Percentiles rank a stretch among this genome's conserved stretches.
Evolutionary conservation across 495 filamentous ascomycete species (phyloP).

Genomic region (Penicillium malachiteum): DNA sequence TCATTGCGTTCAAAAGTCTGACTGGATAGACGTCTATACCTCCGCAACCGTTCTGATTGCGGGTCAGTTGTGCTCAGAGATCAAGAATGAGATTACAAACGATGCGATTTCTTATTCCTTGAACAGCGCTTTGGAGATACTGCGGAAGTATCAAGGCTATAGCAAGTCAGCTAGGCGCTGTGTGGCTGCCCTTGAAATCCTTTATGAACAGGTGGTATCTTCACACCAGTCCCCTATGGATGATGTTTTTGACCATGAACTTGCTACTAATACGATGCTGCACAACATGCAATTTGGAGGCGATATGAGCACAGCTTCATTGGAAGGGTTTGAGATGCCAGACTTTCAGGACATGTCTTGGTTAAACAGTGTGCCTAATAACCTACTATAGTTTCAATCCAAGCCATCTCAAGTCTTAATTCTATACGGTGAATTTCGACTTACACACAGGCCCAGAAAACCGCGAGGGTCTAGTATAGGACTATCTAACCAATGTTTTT

Average conservation of each 20-base stretch:
- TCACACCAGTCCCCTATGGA: conserved; percentile 10
- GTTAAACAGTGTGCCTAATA: conserved; percentile 40
- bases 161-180: conserved; percentile 37
- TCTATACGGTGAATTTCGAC: too few species aligned
- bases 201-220: conserved; percentile 35
- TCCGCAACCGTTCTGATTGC: background rate
- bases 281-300: conserved; percentile 5
- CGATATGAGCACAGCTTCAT: conserved; percentile 26
- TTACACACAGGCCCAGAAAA: too few species aligned
- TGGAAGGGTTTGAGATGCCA: conserved; percentile 32
- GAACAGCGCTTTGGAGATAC: conserved; percentile 33
- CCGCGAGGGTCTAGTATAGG: too few species aligned
- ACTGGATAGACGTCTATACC: background rate
- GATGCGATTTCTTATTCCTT: conserved; percentile 28
- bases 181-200: conserved; percentile 39
- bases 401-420: too few species aligned
- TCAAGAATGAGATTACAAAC: conserved; percentile 22
- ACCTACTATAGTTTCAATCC: conserved; percentile 16
- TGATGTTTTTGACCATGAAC: background rate
- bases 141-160: conserved; percentile 36
- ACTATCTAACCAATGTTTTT: too few species aligned
- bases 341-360: conserved; percentile 44
- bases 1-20: background rate
- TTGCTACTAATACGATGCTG: background rate
- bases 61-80: background rate